Base-by-base conservation (phyloP, 2,329 filamentous ascomycete genomes). In the Cordyceps fumosorosea region DNA sequence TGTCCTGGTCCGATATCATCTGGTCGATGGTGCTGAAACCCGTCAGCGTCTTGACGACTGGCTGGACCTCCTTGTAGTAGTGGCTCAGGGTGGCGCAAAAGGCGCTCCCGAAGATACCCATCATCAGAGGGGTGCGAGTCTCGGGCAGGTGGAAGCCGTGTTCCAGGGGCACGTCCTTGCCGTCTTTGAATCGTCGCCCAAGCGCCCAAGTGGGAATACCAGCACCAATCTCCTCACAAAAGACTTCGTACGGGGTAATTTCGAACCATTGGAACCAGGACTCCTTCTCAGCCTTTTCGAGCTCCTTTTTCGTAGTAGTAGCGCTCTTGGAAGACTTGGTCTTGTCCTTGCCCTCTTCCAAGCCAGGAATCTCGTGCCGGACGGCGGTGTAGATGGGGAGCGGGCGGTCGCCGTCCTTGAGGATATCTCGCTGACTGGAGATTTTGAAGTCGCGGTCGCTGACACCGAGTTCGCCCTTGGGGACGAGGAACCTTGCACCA, bases 231-330 rank as follows among this genome's bases (percentile, higher is more conserved):
- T 97, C 93, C 74, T 98, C 93, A 68, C 92, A 96, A 74, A 95
- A 97, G 72, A 97, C 89, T 72, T 98, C 93, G 70, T 96, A 97
- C 0, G 93, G 93, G 0, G 91, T 96, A 69, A 93, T 89, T 70
- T 99, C 95, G 67, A 95, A 97, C 93, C 95, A 98, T 69, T 99
- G 93, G 69, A 98, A 99, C 90, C 93, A 98, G 2, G 91, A 83
- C 69, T 96, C 89, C 64, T 81, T 80, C 69, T 77, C 85, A 11
- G 82, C 78, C 56, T 77, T 73, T 66, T 80, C 77, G 66, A 85
- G 83, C 0, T 77, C 80, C 22, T 76, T 74, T 63, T 87, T 81
- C 40, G 75, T 53, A 73, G 75, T 42, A 75, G 75, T 8, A 66
- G 68, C 1, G 75, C 47, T 40, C 29, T 61, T 53, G 20, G 57